Conservation (phyloP, 441 rosid genomes). For the Macaranga tanarius region DNA sequence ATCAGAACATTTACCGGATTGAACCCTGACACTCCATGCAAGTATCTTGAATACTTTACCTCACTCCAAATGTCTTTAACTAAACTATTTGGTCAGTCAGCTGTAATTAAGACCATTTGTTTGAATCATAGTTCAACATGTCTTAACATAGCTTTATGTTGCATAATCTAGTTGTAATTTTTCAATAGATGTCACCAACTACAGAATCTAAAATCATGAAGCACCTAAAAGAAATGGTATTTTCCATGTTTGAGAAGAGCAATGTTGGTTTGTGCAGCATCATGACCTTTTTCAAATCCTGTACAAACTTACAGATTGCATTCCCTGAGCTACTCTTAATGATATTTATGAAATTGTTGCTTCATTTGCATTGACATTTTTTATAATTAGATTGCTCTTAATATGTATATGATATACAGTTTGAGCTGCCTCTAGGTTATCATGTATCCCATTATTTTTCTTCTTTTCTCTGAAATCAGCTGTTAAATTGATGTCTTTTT, state of each 20-base stretch:
- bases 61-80: background rate
- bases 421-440: background rate
- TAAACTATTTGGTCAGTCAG: background rate
- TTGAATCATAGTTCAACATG: background rate
- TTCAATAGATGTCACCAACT: background rate
- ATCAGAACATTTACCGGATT: background rate
- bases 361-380: background rate
- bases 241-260: background rate
- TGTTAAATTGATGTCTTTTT: background rate
- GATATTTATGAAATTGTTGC: background rate
- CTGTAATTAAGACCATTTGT: background rate
- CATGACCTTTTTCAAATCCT: background rate
- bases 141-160: background rate
- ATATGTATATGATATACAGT: background rate
- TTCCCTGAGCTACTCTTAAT: background rate
- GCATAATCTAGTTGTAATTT: background rate
- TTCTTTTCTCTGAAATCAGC: background rate
- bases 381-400: background rate
- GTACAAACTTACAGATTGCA: background rate
- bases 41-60: background rate
- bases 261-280: background rate
- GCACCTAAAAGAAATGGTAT: background rate
- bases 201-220: background rate
- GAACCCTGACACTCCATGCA: background rate
- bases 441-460: background rate